These are phyloP conservation scores for Sarcodon aspratus DNA, from an alignment of 768 basidiomycete genomes.

Conservation along the genomic window DNA sequence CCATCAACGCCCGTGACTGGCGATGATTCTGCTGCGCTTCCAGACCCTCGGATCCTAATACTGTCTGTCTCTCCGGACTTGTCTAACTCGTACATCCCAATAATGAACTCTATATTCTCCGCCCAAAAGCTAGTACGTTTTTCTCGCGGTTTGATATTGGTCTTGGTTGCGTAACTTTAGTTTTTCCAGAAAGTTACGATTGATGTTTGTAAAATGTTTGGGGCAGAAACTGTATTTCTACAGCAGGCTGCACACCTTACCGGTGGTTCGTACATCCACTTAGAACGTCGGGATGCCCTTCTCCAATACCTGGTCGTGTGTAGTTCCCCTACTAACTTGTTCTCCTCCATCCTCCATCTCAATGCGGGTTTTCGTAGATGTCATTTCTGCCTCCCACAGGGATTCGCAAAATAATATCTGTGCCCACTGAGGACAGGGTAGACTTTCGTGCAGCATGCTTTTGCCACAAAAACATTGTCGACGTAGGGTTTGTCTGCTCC, in stretches of 20 bases:
- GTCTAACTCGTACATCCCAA: conserved; percentile 86
- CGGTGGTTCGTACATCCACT: conserved; percentile 83
- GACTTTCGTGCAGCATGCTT: conserved; percentile 98
- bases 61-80: conserved; percentile 89
- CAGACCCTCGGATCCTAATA: conserved; percentile 55
- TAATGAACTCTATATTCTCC: conserved; percentile 99
- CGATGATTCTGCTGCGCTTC: conserved; percentile 20
- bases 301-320: conserved; percentile 83
- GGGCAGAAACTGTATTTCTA: conserved; percentile 86
- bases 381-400: conserved; percentile 63
- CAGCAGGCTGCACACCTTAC: conserved; percentile 97
- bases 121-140: conserved; percentile 85
- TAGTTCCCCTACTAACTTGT: conserved; percentile 3
- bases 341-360: background rate
- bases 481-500: conserved; percentile 97
- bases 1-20: conserved; percentile 17
- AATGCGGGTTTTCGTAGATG: conserved; percentile 49
- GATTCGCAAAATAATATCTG: conserved; percentile 65
- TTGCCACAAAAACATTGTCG: conserved; percentile 95
- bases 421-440: conserved; percentile 89
- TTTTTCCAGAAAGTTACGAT: conserved; percentile 89
- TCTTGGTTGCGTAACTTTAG: background rate
- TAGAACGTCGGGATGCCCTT: conserved; percentile 72
- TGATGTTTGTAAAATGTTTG: conserved; percentile 88
- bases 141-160: conserved; percentile 3